Conservation (phyloP, 2,329 filamentous ascomycete genomes). For the Aphanocladium album region DNA sequence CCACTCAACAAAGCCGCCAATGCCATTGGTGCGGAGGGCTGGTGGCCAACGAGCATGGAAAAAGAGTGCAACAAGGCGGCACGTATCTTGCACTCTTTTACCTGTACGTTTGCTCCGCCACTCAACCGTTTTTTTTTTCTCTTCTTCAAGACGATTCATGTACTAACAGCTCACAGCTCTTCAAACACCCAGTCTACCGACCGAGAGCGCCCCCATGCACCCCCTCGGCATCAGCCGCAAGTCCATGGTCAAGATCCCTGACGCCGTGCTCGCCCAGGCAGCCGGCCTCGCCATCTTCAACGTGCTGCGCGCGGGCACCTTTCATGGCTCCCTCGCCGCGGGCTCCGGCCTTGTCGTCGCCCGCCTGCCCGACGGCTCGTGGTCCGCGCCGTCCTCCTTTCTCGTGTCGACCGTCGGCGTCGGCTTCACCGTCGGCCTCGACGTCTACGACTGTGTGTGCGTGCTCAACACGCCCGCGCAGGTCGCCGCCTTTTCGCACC, state of each 20-base stretch:
- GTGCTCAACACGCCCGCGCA: conserved; percentile 67
- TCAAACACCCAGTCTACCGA: conserved; percentile 17
- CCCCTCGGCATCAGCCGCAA: conserved; percentile 28
- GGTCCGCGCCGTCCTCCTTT: conserved; percentile 70
- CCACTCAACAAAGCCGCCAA: conserved; percentile 66
- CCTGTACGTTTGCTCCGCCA: conserved; percentile 48
- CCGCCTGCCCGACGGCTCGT: conserved; percentile 53
- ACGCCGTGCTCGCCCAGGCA: conserved; percentile 46
- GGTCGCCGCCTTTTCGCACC: conserved; percentile 61
- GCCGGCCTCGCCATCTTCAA: conserved; percentile 61
- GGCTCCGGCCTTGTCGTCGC: conserved; percentile 56
- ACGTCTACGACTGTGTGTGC: conserved; percentile 72
- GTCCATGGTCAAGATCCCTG: conserved; percentile 33
- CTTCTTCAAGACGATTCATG: not conserved
- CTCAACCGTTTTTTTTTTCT: not conserved
- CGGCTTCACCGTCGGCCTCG: conserved; percentile 66
- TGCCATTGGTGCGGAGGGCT: conserved; percentile 65
- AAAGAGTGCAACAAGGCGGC: conserved; percentile 73
- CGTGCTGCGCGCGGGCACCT: conserved; percentile 54
- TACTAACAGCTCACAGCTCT: conserved; percentile 19
- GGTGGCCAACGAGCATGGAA: conserved; percentile 70
- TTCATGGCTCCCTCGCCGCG: conserved; percentile 50
- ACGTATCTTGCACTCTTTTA: conserved; percentile 68
- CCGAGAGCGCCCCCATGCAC: conserved; percentile 24
- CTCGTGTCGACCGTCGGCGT: conserved; percentile 65